A percentile compares a stretch with the other conserved stretches of the same genome.
Evolutionary conservation across 2,329 filamentous ascomycete species (phyloP).

Genomic region (Geosmithia morbida): DNA sequence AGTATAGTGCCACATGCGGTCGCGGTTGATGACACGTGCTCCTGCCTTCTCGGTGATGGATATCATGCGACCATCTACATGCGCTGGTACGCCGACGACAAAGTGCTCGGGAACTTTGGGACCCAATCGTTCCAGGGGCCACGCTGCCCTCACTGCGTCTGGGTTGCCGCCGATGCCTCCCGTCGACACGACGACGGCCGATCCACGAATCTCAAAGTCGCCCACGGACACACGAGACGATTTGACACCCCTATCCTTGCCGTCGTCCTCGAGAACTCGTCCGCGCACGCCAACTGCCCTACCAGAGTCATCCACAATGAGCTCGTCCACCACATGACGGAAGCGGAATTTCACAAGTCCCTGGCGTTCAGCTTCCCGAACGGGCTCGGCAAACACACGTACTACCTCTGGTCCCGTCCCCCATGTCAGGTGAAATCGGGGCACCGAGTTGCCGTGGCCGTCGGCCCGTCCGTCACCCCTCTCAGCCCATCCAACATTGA

Average conservation of each 20-base stretch:
- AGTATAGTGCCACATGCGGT: slow-evolving; percentile 54
- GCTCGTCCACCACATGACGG: slow-evolving; percentile 40
- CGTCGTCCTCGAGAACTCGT: slow-evolving; percentile 34
- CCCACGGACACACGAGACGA: slow-evolving; percentile 31
- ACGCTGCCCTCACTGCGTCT: slow-evolving; percentile 42
- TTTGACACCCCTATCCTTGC: slow-evolving; percentile 33
- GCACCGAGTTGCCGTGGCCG: slow-evolving; percentile 48
- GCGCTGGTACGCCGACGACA: slow-evolving; percentile 45
- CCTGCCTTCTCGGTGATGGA: slow-evolving; percentile 37
- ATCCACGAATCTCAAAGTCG: slow-evolving; percentile 36
- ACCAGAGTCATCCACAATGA: slow-evolving; percentile 35
- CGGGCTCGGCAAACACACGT: slow-evolving; percentile 40
- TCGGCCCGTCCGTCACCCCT: slow-evolving; percentile 38
- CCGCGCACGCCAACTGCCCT: slow-evolving; percentile 38
- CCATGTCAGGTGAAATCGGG: slow-evolving; percentile 49
- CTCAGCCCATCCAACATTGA: slow-evolving; percentile 47
- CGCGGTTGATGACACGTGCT: slow-evolving; percentile 41
- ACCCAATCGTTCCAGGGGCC: slow-evolving; percentile 43
- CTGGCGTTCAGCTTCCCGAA: slow-evolving; percentile 34
- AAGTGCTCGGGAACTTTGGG: slow-evolving; percentile 39
- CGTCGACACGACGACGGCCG: slow-evolving; percentile 37
- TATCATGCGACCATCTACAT: slow-evolving; percentile 52
- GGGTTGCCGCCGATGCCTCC: slow-evolving; percentile 48
- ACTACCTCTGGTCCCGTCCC: slow-evolving; percentile 47
- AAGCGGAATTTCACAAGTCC: slow-evolving; percentile 41